A percentile compares a stretch with the other conserved stretches of the same genome.
phyloP scores from a whole-genome alignment of 805 yeast genomes.

The Kluyveromyces siamensis region DNA sequence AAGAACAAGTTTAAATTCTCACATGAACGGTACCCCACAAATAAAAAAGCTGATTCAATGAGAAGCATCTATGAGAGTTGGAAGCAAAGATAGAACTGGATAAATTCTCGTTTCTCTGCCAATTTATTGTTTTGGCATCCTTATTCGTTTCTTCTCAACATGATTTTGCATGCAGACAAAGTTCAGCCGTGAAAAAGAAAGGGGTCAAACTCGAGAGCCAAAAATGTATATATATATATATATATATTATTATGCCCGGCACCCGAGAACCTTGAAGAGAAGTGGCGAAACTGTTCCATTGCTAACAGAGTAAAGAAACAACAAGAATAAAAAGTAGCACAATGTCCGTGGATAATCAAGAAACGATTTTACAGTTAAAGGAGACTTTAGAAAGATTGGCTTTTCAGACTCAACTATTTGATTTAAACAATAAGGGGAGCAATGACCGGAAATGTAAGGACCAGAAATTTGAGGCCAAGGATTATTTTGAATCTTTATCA shows the following conservation, averaged over 20 bases:
- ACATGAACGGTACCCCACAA: too few relatives aligned
- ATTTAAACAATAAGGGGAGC: not conserved
- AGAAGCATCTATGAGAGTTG: too few relatives aligned
- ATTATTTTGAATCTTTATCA: slow-evolving; percentile 26
- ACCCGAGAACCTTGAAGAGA: not conserved
- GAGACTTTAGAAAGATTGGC: slow-evolving; percentile 20
- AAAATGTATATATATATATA: too few relatives aligned
- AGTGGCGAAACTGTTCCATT: not conserved
- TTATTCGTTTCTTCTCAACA: not conserved
- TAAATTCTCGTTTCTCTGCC: too few relatives aligned
- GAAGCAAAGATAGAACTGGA: too few relatives aligned
- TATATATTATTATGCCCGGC: not conserved
- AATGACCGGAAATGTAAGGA: slow-evolving; percentile 2
- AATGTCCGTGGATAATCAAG: slow-evolving; percentile 5
- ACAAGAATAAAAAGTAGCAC: too few relatives aligned
- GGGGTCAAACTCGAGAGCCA: not conserved
- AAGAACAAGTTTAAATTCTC: too few relatives aligned
- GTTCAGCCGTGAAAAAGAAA: not conserved
- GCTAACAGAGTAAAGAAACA: not conserved
- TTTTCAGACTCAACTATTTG: slow-evolving; percentile 3
- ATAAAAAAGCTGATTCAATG: too few relatives aligned
- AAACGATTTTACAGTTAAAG: slow-evolving; percentile 16
- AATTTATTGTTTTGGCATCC: too few relatives aligned
- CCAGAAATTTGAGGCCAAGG: not conserved
- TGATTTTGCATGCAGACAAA: not conserved